Conservation (phyloP, 2,329 filamentous ascomycete genomes). For the Trichoderma sp. region DNA sequence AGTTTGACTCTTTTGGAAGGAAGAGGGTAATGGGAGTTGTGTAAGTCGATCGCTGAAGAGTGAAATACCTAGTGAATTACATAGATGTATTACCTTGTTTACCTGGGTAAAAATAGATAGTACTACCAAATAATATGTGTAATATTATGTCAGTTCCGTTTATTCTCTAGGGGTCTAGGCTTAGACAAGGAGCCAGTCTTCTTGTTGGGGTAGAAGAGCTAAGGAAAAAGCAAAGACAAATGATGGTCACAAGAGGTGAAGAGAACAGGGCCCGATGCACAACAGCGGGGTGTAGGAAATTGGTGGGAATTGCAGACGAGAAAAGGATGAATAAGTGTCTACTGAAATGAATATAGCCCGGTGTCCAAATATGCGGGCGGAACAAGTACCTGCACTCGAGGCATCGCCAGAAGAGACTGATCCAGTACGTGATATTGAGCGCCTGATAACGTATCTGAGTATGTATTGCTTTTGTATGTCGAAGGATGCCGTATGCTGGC, state of each 20-base stretch:
- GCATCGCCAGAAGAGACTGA: no score
- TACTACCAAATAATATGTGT: background rate
- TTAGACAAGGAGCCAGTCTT: background rate
- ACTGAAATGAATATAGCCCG: no score
- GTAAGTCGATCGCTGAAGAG: background rate
- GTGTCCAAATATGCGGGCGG: no score
- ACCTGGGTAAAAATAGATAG: background rate
- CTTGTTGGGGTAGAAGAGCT: background rate
- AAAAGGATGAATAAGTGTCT: no score
- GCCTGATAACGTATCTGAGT: no score
- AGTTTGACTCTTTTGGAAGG: background rate
- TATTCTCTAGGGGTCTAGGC: background rate
- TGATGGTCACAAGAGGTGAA: background rate
- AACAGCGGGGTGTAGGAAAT: background rate
- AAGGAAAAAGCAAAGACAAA: background rate
- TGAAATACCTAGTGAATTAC: background rate
- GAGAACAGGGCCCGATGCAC: background rate
- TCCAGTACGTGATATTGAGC: no score
- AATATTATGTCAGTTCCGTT: background rate
- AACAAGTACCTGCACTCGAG: no score
- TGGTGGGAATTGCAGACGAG: background rate
- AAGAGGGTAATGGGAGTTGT: background rate
- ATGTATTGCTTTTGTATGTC: no score
- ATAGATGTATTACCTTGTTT: background rate
- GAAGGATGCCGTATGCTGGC: no score